Percentiles rank a stretch among this genome's conserved stretches.
Conservation (phyloP, 2,329 filamentous ascomycete species). For the Ceratocystis lukuohia region DNA sequence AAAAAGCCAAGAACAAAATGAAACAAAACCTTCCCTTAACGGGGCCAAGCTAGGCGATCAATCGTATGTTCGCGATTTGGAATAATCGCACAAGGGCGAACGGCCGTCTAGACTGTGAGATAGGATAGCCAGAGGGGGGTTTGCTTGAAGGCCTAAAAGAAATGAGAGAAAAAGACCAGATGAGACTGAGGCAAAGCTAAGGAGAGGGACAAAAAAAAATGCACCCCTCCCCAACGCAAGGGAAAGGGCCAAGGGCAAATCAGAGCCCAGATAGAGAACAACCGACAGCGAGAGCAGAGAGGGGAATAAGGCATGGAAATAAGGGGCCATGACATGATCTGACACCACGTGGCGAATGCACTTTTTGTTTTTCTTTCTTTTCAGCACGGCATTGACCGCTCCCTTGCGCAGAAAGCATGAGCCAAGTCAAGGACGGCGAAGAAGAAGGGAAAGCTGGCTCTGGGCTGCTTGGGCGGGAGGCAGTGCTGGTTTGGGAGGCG, state of each 20-base stretch:
- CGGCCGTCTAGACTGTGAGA: neutral
- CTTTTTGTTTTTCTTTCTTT: neutral
- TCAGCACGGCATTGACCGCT: constrained; percentile 2
- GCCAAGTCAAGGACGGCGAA: neutral
- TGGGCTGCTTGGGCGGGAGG: neutral
- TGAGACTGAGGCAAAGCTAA: constrained; percentile 1
- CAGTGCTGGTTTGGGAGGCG: neutral
- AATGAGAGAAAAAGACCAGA: constrained; percentile 5
- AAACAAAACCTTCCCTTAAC: neutral
- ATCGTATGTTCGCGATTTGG: neutral
- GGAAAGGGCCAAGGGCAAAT: neutral
- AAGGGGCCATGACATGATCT: neutral
- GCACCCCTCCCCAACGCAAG: neutral
- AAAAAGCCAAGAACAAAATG: constrained; percentile 7
- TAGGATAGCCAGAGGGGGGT: neutral
- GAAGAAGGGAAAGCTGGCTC: neutral
- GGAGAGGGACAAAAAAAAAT: neutral
- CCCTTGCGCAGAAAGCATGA: neutral
- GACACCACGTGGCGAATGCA: constrained; percentile 6
- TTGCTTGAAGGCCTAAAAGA: too few relatives aligned
- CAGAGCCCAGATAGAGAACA: neutral
- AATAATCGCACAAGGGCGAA: neutral
- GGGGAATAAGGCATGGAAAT: neutral
- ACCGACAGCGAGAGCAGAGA: neutral
- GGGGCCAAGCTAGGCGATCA: neutral